Evolutionary conservation across 1,139 yeast genomes (phyloP).

Genomic region (Entelexis sorbosivorans): DNA sequence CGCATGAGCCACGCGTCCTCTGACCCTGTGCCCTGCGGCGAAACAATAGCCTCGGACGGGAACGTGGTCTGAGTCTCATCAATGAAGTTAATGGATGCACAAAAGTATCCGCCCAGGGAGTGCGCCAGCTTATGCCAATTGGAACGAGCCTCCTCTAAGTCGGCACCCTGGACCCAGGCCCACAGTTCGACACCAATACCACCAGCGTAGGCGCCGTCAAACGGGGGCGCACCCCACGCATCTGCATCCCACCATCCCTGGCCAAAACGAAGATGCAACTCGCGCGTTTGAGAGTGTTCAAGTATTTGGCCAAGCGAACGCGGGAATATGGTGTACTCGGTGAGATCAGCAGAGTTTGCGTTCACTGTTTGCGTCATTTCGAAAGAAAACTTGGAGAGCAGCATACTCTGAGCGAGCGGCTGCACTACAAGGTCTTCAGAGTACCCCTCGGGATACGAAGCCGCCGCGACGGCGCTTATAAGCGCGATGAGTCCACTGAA

Average conservation of each 20-base stretch:
- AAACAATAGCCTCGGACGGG: slow-evolving; percentile 30
- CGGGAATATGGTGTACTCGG: slow-evolving; percentile 71
- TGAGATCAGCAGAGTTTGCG: slow-evolving; percentile 25
- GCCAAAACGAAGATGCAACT: slow-evolving; percentile 72
- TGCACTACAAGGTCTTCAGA: slow-evolving; percentile 49
- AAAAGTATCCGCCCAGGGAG: slow-evolving; percentile 78
- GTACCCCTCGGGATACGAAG: slow-evolving; percentile 29
- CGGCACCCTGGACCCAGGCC: slow-evolving; percentile 66
- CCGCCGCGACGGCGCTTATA: not conserved
- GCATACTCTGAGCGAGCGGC: slow-evolving; percentile 61
- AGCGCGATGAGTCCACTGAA: not conserved
- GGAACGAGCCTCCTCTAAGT: slow-evolving; percentile 43
- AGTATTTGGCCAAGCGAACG: slow-evolving; percentile 70
- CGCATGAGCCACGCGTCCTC: slow-evolving; percentile 42
- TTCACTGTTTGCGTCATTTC: slow-evolving; percentile 30
- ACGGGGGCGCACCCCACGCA: slow-evolving; percentile 75
- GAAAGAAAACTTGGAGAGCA: slow-evolving; percentile 61
- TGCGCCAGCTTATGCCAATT: slow-evolving; percentile 67
- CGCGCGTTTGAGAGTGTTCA: slow-evolving; percentile 54
- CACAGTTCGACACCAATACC: slow-evolving; percentile 95
- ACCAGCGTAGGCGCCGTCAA: slow-evolving; percentile 61
- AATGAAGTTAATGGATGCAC: slow-evolving; percentile 87
- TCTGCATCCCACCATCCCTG: slow-evolving; percentile 96
- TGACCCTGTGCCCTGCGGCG: slow-evolving; percentile 24
- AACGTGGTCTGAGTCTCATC: slow-evolving; percentile 68